Percentiles rank a stretch among this genome's conserved stretches.
These are phyloP conservation scores for Arctostaphylos glauca DNA, from an alignment of 148 eudicot species.

Conservation along the genomic window DNA sequence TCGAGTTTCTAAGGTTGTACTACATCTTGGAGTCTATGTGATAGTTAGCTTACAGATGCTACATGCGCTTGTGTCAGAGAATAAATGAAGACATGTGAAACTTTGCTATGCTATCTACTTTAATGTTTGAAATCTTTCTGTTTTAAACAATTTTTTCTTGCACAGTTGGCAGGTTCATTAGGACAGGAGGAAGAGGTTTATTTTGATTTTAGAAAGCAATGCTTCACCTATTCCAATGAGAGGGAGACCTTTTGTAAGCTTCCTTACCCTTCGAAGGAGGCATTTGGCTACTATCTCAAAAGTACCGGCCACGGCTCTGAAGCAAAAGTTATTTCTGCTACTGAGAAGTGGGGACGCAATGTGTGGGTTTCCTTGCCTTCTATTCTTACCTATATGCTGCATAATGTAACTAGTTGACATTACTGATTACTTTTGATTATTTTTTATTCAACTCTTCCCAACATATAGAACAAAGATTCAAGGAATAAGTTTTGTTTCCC, in stretches of 20 bases:
- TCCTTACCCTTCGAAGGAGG: constrained; percentile 88
- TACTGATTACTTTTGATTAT: background rate
- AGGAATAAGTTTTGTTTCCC: background rate
- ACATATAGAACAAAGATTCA: background rate
- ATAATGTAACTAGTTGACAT: background rate
- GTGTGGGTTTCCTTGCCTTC: constrained; percentile 45
- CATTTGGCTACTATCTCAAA: constrained; percentile 80
- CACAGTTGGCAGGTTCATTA: constrained; percentile 57
- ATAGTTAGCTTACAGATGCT: background rate
- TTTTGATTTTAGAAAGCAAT: constrained; percentile 94
- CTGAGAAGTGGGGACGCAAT: constrained; percentile 95
- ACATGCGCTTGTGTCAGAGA: background rate
- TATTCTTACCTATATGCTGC: background rate
- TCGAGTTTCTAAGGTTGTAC: background rate
- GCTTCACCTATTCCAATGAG: constrained; percentile 74
- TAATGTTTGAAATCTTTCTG: background rate
- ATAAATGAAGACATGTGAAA: background rate
- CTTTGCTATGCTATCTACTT: background rate
- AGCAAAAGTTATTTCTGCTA: constrained; percentile 68
- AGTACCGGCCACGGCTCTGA: constrained; percentile 89
- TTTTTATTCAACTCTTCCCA: background rate
- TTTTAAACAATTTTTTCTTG: constrained; percentile 4
- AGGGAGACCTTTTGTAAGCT: constrained; percentile 77
- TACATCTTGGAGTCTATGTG: background rate
- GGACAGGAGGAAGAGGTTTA: constrained; percentile 61